Base-by-base conservation (phyloP, 139 green algal species). In the Chlorella sorokiniana region DNA sequence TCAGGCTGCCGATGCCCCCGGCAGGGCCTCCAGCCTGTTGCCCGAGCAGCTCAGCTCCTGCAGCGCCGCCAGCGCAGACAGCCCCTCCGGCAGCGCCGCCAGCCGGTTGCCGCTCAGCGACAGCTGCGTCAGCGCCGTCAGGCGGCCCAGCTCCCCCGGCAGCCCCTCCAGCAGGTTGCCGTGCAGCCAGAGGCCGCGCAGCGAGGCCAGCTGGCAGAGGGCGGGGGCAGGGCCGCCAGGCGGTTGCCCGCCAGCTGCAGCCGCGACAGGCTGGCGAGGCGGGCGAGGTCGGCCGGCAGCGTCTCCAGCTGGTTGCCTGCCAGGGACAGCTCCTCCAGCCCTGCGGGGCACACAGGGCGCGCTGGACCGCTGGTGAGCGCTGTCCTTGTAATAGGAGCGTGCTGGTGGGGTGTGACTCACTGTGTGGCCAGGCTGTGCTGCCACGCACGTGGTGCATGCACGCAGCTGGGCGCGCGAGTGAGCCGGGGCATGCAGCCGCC, bases 241-340 rank as follows among this genome's bases (percentile, higher is more conserved):
- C 72, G 18, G 81, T 97, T 97, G 61, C 93, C 93, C 61, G 93
- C 93, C 52, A 94, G 79, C 79, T 92, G 88, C 38, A 96, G 85
- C 33, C 88, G 85, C 18, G 86, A 41, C 31, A 97, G 89, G 31
- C 25, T 33, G 18, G 67, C 78, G 25, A 93, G 78, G 44, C 45
- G 61, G 29, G 76, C 45, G 18, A 96, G 81, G 31, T 71, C 64
- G 20, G 40, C 37, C 0, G 91, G 90, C 54, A 95, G 83, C 35
- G 38, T 7, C 7, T 33, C 45, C 5, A 95, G 71, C 54, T 78
- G 74, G 85, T 95, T 95, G 71, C 91, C 92, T 1, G 87, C 82
- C 9, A 96, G 64, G 16, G 87, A 91, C 78, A 96, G 87, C 63
- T 96, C 92, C 86, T 93, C 75, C 40, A 89, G 72, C 0, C 44